Evolutionary conservation across 225 moss, liverwort and hornwort genomes (phyloP).

Genomic region (Rhytidiadelphus loreus): DNA sequence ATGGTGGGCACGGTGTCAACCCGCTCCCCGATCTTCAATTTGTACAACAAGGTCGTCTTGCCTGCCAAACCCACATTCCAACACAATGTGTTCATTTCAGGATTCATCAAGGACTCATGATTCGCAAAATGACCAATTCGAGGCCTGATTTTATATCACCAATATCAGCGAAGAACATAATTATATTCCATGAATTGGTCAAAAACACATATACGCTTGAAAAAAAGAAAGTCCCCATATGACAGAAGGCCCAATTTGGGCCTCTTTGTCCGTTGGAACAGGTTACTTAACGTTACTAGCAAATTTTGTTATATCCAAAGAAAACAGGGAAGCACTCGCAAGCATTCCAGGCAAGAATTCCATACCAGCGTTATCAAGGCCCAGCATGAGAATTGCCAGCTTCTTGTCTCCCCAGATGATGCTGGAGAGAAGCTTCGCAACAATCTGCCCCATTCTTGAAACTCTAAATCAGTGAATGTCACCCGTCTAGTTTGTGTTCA

Average conservation of each 20-base stretch:
- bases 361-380: constrained; percentile 1
- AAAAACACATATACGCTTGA: background rate
- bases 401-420: constrained; percentile 8
- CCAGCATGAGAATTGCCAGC: constrained; percentile 5
- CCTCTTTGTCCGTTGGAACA: background rate
- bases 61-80: background rate
- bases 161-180: background rate
- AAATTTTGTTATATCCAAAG: background rate
- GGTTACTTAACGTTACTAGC: background rate
- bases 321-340: background rate
- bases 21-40: background rate
- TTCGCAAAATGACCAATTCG: background rate
- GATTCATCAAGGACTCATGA: background rate
- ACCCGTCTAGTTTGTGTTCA: background rate
- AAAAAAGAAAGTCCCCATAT: no score
- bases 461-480: background rate
- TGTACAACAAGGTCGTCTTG: constrained; percentile 9
- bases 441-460: background rate
- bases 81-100: background rate
- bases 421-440: background rate
- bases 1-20: constrained; percentile 11
- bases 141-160: background rate
- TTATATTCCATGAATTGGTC: no score
- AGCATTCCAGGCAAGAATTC: background rate
- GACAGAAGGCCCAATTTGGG: background rate